Evolutionary conservation across 2,329 filamentous ascomycete genomes (phyloP), one percentile per base, ranked within the genome.

Genomic region (Gnomoniopsis sp.): DNA sequence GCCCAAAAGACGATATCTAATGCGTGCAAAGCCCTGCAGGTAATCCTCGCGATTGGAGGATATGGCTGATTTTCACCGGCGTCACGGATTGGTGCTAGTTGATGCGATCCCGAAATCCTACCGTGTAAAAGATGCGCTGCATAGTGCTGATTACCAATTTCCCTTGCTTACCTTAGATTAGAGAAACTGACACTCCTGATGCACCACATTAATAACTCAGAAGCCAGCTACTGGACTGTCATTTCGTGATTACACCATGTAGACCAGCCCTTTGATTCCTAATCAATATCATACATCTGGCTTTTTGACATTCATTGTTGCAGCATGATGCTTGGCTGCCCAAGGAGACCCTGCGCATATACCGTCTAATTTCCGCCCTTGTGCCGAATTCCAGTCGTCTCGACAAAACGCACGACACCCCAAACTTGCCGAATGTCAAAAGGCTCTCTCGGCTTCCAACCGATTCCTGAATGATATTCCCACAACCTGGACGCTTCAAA

Each of bases 331-430:
- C 26, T 30, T 22, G 21, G 19, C 17, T 47, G 44, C 44, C 47
- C 22, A 49, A 41, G 44, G 22, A 22, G 43, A 49, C 33, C 19
- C 43, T 23, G 26, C 34, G 36, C 56, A 54, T 58, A 14, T 30
- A 30, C 12, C 19, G 43, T 26, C 58, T 54, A 57, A 57, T 57
- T 50, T 57, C 54, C 58, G 58, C 54, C 49, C 43, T 53, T 50
- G 53, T 46, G 49, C 54, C 58, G 53, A 46, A 30, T 38, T 48
- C 46, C 50, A 57, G 26, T 30, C 26, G 44, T 47, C 44, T 47
- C 44, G 44, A 30, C 17, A 47, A 55, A 47, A 33, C 53, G 36
- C 44, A 49, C 49, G 53, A 55, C 33, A 55, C n/a, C 14, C 52
- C 11, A 48, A 44, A 46, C 53, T 49, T 41, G 53, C 43, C 53